Evolutionary conservation across 169 alveolate species (phyloP), one percentile per base, ranked within the genome.

Genomic region (Plasmodium ovale): DNA sequence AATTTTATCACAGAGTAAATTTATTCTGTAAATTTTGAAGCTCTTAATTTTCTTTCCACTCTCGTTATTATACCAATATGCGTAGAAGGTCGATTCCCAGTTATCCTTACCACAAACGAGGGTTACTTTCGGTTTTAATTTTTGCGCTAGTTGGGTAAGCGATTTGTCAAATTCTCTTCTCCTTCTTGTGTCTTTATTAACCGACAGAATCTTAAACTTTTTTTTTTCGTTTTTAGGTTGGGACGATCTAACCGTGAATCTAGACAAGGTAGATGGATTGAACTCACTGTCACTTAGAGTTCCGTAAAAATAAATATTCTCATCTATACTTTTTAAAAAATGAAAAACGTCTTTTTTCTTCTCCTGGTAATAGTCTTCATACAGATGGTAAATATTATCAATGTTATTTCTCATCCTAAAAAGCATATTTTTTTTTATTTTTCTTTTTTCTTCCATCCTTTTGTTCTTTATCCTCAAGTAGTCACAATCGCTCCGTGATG

Each of bases 61-160:
- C 37, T 72, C 87, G 49, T 94, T 92, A 47, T 88, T 73, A 37
- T 92, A 92, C 96, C 96, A 94, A 39, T 87, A 51, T 0, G 95
- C 82, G 60, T 94, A 94, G 47, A 94, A 70, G 0, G 96, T 94
- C 25, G 94, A 89, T 60, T 94, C 96, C 96, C 96, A 94, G 72
- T 89, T 92, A 44, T 93, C 94, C 56, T 87, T 89, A 2, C 96
- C 96, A 37, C 94, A 87, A 3, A 92, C 93, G 67, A 92, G 91
- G 7, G 95, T 82, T 23, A 94, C 93, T 44, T 25, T 56, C 0
- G 96, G 96, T 39, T 87, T 88, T 31, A 94, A 31, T 19, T 54
- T 59, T 27, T 27, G 33, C 0, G 94, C 89, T 21, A 94, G 31
- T 33, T 94, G 91, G 23, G 92, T 77, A 0, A 94, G 72, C 1